These are phyloP conservation scores for Pleurotus giganteus DNA, from an alignment of 768 basidiomycete genomes.

Conservation along the genomic window DNA sequence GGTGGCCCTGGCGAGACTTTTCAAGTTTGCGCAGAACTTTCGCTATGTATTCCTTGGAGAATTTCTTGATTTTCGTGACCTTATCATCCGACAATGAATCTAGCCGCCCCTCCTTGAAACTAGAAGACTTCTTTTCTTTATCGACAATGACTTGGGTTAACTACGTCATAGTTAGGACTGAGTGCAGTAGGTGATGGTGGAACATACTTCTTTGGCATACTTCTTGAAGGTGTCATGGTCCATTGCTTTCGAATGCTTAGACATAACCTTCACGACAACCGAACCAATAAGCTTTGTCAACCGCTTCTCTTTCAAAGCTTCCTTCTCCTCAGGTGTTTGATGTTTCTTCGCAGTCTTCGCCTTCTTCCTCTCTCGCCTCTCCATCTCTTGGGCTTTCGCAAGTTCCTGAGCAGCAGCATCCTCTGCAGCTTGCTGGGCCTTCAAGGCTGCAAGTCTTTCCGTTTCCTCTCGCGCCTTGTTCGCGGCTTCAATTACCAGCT, in stretches of 20 bases:
- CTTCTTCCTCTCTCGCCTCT: conserved; percentile 30
- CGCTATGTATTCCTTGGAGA: conserved; percentile 85
- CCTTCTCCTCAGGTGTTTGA: conserved; percentile 54
- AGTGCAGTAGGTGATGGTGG: not conserved
- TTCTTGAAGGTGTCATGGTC: conserved; percentile 87
- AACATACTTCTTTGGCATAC: conserved; percentile 86
- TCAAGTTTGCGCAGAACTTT: conserved; percentile 75
- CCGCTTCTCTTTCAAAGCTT: conserved; percentile 76
- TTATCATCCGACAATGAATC: conserved; percentile 87
- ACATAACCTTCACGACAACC: conserved; percentile 92
- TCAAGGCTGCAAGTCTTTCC: conserved; percentile 5
- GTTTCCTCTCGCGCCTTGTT: conserved; percentile 14
- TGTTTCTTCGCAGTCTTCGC: conserved; percentile 38
- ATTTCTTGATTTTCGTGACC: conserved; percentile 84
- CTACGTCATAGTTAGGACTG: conserved; percentile 36
- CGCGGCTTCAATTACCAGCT: conserved; percentile 1
- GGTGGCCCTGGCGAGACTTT: conserved; percentile 37
- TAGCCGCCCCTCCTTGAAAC: conserved; percentile 71
- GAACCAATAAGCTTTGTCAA: conserved; percentile 81
- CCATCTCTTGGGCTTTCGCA: conserved; percentile 24
- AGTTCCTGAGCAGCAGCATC: conserved; percentile 22
- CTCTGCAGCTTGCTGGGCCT: conserved; percentile 1
- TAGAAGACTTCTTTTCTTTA: conserved; percentile 91
- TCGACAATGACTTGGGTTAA: conserved; percentile 84
- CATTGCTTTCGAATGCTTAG: conserved; percentile 77